Conservation (phyloP, 2,329 filamentous ascomycete species). For the Colletotrichum phormii region DNA sequence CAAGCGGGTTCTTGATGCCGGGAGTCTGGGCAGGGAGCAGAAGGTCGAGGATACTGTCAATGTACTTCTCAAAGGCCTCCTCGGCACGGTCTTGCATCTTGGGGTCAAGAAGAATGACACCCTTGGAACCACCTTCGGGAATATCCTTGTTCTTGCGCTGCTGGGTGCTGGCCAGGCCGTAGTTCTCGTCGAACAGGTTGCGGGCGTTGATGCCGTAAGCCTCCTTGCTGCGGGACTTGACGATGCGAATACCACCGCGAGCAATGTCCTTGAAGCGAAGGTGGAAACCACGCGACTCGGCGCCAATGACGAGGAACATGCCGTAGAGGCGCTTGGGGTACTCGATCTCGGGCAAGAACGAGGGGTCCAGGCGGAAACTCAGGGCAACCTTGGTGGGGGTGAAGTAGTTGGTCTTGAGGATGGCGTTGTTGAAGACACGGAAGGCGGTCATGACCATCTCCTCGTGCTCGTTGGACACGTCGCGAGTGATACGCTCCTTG, state of each 20-base stretch:
- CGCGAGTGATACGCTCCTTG: constrained; percentile 81
- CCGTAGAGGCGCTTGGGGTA: constrained; percentile 95
- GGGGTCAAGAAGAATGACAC: constrained; percentile 93
- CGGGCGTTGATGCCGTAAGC: constrained; percentile 96
- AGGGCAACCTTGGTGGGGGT: constrained; percentile 98
- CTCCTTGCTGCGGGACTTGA: constrained; percentile 97
- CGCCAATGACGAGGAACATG: constrained; percentile 98
- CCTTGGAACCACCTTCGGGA: constrained; percentile 97
- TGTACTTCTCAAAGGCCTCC: constrained; percentile 99
- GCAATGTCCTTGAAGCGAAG: constrained; percentile 97
- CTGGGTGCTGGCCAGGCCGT: constrained; percentile 96
- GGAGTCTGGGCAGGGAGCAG: constrained; percentile 90
- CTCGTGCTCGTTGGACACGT: constrained; percentile 93
- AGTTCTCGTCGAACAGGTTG: constrained; percentile 98
- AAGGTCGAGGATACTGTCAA: constrained; percentile 97
- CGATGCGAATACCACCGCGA: constrained; percentile 96
- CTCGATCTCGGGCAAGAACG: constrained; percentile 89
- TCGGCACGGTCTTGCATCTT: constrained; percentile 93
- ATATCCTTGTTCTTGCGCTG: constrained; percentile 99
- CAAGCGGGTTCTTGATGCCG: constrained; percentile 98
- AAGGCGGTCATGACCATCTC: constrained; percentile 98
- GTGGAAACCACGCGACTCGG: constrained; percentile 97
- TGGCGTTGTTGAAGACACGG: constrained; percentile 91
- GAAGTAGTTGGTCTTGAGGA: constrained; percentile 97
- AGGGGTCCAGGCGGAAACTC: constrained; percentile 92